Conservation (phyloP, 306 rosid genomes). For the Erythrophleum fordii region DNA sequence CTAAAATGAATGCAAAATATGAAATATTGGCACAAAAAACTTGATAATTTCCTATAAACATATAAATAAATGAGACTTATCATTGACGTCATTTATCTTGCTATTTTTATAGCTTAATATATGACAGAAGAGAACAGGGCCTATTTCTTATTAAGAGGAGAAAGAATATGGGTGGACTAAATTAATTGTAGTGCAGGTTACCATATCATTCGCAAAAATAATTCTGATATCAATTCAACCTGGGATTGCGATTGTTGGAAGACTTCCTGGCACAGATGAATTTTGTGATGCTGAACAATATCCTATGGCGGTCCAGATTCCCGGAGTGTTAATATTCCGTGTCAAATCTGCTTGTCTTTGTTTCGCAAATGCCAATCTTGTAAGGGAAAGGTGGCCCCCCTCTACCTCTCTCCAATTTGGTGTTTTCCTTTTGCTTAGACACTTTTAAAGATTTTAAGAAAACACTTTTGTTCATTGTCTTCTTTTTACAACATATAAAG, state of each 20-base stretch:
- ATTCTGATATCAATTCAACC: constrained; percentile 64
- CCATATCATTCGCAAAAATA: constrained; percentile 68
- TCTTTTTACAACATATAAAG: constrained; percentile 26
- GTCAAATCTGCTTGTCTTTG: constrained; percentile 70
- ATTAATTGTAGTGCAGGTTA: constrained; percentile 46
- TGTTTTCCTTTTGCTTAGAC: not conserved
- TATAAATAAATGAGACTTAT: too few relatives aligned
- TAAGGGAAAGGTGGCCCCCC: constrained; percentile 55
- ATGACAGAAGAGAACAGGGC: too few relatives aligned
- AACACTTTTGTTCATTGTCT: not conserved
- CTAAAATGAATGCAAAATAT: too few relatives aligned
- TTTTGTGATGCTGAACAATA: constrained; percentile 67
- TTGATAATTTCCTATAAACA: too few relatives aligned
- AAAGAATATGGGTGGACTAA: not conserved
- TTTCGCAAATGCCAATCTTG: constrained; percentile 74
- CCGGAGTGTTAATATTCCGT: constrained; percentile 62
- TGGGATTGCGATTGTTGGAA: constrained; percentile 62
- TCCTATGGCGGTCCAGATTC: constrained; percentile 68
- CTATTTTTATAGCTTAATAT: too few relatives aligned
- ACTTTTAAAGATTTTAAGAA: not conserved
- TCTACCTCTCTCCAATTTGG: not conserved
- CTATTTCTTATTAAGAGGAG: not conserved
- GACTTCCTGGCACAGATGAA: constrained; percentile 57
- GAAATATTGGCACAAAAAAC: too few relatives aligned
- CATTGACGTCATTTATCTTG: too few relatives aligned